Base-by-base conservation (phyloP, 768 basidiomycete species). In the Lentinus tigrinus region DNA sequence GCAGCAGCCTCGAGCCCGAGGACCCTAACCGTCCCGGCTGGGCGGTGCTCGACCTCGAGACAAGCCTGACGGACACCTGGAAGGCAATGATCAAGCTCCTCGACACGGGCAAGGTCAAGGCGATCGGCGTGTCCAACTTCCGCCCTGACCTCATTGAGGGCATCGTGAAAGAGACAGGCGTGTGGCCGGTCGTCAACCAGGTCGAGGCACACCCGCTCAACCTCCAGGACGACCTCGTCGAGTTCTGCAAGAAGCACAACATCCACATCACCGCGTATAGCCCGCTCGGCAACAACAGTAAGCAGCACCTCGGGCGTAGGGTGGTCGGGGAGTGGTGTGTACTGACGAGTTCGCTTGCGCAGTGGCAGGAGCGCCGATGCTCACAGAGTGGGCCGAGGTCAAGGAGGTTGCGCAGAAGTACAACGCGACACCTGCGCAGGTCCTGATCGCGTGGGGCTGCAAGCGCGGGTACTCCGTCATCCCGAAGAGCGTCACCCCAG, bases 121-220 rank as follows among this genome's bases (percentile, higher is more conserved):
- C 82, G 1, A 75, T 95, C 62, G 93, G 92, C 54, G 91, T 95
- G 5, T 90, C 88, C 65, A 95, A 95, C 81, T 92, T 91, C 73
- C 84, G 81, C 17, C 72, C 86, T 53, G 76, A 77, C 40, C 78
- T 88, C 47, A 70, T 95, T 54, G 74, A 89, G 69, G 86, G 78
- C 11, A 80, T 95, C 66, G 84, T 84, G 58, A 71, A 79, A 23
- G 85, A 84, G 3, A 90, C 89, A 26, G 86, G 85, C 11, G 85
- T 89, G 52, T 81, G 84, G 54, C 93, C 93, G 26, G 85, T 77
- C 21, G 85, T 75, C 27, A 93, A 95, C 74, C 93, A 95, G 74
- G 75, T 94, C 63, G 91, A 93, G 71, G 84, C 85, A 21, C 93
- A 95, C 78, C 91, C 92, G 14, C 79, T 85, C 51, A 81, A 91